A percentile compares a stretch with the other conserved stretches of the same genome.
Evolutionary conservation across 495 filamentous ascomycete species (phyloP).

Genomic region (Penicillium coprophilum): DNA sequence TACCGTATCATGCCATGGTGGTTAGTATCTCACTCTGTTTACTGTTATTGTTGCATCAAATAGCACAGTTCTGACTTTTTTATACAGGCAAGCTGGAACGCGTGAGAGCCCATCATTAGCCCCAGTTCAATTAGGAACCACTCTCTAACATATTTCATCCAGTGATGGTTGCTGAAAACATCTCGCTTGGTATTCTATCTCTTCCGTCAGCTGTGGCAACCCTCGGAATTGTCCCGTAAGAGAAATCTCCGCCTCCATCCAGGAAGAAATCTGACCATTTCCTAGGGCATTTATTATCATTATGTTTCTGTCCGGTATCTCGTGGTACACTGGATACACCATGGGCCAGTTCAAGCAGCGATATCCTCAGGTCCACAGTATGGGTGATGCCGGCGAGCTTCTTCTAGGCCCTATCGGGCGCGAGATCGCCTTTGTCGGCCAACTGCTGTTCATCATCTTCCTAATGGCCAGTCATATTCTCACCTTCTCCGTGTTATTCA

Average conservation of each 20-base stretch:
- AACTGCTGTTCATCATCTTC: constrained; percentile 63
- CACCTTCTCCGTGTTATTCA: constrained; percentile 65
- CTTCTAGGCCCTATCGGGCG: constrained; percentile 58
- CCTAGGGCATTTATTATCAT: constrained; percentile 12
- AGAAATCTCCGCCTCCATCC: constrained; percentile 32
- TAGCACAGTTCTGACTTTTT: constrained; percentile 2
- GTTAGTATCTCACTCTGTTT: constrained; percentile 18
- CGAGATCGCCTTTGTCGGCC: constrained; percentile 56
- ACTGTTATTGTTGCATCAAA: not conserved
- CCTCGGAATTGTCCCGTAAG: constrained; percentile 50
- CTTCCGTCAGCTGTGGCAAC: constrained; percentile 56
- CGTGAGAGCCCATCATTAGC: constrained; percentile 14
- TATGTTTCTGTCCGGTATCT: constrained; percentile 56
- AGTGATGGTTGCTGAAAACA: constrained; percentile 64
- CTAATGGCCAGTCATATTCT: constrained; percentile 70
- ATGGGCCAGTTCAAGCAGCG: constrained; percentile 67
- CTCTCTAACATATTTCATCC: constrained; percentile 1
- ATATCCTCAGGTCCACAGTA: constrained; percentile 61
- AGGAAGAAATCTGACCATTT: constrained; percentile 1
- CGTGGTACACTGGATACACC: constrained; percentile 62
- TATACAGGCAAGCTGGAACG: constrained; percentile 29
- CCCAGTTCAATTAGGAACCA: not conserved
- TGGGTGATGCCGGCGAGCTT: constrained; percentile 62
- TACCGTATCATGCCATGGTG: constrained; percentile 44
- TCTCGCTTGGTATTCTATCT: constrained; percentile 60